Conservation (phyloP, 257 asterid species). For the Petunia secreta region DNA sequence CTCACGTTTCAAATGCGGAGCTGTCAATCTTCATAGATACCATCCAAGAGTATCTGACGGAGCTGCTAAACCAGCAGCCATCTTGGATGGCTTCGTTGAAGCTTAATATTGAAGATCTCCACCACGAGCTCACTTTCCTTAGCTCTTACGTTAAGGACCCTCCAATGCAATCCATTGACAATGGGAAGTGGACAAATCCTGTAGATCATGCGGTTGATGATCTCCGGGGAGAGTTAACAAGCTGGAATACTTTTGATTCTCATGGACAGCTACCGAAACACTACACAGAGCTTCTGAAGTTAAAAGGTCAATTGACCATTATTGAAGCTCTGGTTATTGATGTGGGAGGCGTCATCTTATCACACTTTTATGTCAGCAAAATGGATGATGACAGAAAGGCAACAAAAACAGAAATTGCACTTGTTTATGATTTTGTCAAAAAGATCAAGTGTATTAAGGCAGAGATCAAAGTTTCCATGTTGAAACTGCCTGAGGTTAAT, state of each 20-base stretch:
- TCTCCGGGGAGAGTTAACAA: not conserved
- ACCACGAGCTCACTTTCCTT: not conserved
- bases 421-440: not conserved
- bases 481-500: not conserved
- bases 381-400: not conserved
- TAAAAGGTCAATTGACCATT: not conserved
- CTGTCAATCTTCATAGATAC: not conserved
- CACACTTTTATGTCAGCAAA: not conserved
- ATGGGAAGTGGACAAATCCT: not conserved
- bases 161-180: not conserved
- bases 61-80: not conserved
- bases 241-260: not conserved
- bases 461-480: not conserved
- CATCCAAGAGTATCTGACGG: not conserved
- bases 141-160: not conserved
- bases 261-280: not conserved
- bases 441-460: not conserved
- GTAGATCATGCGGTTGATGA: not conserved
- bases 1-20: too few species aligned
- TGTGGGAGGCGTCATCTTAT: not conserved
- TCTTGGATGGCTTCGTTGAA: not conserved
- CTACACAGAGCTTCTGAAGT: not conserved
- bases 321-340: not conserved
- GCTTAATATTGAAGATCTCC: not conserved
- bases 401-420: not conserved